Base-by-base conservation (phyloP, 257 asterid genomes). In the Galeopsis tetrahit region DNA sequence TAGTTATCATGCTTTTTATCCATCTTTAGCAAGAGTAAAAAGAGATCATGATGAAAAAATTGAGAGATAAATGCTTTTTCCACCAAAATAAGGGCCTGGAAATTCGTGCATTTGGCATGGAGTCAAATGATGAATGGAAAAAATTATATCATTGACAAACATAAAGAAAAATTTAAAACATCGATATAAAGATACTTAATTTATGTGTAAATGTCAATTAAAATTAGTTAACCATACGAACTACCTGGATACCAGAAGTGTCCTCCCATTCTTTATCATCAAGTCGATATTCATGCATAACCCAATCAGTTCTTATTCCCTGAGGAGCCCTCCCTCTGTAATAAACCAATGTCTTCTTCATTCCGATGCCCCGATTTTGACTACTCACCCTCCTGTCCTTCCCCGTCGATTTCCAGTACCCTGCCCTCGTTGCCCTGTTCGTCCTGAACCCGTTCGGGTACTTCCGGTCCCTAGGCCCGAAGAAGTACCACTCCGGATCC, bases 401-500 rank as follows among this genome's bases (percentile, higher is more conserved):
- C 55, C 98, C 98, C 0, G 98, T 93, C 5, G 98, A 93, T 40
- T 93, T 93, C 98, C 98, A 93, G 62, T 93, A 93, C 57, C 98
- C 98, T 0, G 97, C 98, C 65, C 92, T 78, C 0, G 98, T 93
- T 0, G 98, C 98, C 70, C 98, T 74, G 68, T 93, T 93, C 4
- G 98, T 93, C 59, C 98, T 81, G 79, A 90, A 90, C 43, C 98
- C 98, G 33, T 93, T 93, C 0, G 98, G 98, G 76, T 93, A 93
- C 85, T 93, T 93, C 28, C 98, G 79, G 85, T 93, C 98, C 85
- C 98, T 81, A 1, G 98, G 98, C 13, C 98, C 97, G 67, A 93
- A 93, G 44, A 93, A 93, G 80, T 93, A 93, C 98, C 98, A 93
- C 73, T 90, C 98, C 1, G 98, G 98, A 78, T 93, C 98, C 83